A percentile compares a stretch with the other conserved stretches of the same genome.
These are phyloP conservation scores for Chytriomyces hyalinus DNA, from an alignment of 192 early-diverging fungal species.

Conservation along the genomic window DNA sequence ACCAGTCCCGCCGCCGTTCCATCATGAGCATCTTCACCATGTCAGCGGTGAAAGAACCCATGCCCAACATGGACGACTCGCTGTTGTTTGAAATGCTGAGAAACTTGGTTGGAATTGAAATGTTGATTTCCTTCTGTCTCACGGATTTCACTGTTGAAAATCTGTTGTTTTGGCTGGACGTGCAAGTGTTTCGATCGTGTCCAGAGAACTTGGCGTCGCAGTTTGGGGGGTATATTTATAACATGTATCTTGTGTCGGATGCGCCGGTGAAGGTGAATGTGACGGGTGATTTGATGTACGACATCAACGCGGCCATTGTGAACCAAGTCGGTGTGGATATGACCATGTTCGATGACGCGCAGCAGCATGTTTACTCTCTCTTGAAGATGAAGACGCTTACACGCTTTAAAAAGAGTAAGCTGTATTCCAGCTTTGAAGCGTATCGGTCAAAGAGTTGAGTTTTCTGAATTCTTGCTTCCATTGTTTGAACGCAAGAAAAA, in stretches of 20 bases:
- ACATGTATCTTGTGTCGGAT: slow-evolving; percentile 71
- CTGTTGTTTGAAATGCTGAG: slow-evolving; percentile 31
- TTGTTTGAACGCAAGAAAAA: neutral
- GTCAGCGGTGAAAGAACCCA: neutral
- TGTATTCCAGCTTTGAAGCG: slow-evolving; percentile 49
- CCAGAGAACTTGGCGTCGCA: neutral
- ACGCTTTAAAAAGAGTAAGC: slow-evolving; percentile 70
- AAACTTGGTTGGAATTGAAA: slow-evolving; percentile 43
- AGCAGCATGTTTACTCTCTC: slow-evolving; percentile 75
- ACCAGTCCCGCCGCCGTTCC: neutral
- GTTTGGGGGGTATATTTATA: slow-evolving; percentile 67
- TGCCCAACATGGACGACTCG: neutral
- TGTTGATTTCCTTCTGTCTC: slow-evolving; percentile 62
- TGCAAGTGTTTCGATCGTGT: slow-evolving; percentile 70
- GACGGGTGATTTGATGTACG: slow-evolving; percentile 68
- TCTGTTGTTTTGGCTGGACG: slow-evolving; percentile 82
- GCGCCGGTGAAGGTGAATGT: slow-evolving; percentile 79
- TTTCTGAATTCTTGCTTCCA: neutral
- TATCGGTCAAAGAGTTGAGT: neutral
- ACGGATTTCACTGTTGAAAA: slow-evolving; percentile 80
- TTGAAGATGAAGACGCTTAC: slow-evolving; percentile 76
- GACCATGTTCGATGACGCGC: slow-evolving; percentile 80
- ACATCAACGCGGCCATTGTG: slow-evolving; percentile 48
- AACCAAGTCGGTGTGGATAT: slow-evolving; percentile 48
- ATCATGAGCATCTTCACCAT: neutral